Conservation (phyloP, 345 rosid species). For the Physaria fendleri region DNA sequence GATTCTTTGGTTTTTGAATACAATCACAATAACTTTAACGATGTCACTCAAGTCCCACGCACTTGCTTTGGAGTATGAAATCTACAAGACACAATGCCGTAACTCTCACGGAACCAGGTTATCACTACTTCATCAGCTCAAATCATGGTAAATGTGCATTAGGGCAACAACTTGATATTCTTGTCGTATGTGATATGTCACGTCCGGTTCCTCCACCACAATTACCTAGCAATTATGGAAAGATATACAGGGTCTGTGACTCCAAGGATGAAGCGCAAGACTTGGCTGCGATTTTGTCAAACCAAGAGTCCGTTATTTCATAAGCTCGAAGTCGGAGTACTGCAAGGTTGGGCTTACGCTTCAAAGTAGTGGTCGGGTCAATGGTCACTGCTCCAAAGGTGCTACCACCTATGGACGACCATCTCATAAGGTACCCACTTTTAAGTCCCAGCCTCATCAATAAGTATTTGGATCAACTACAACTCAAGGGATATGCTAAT, state of each 20-base stretch:
- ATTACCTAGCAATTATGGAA: background rate
- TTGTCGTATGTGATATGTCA: background rate
- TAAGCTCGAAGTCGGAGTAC: background rate
- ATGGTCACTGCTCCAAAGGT: background rate
- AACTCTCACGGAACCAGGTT: background rate
- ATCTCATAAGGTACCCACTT: too few relatives aligned
- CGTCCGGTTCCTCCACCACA: background rate
- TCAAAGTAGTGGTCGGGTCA: background rate
- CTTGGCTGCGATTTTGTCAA: background rate
- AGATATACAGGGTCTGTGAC: too few relatives aligned
- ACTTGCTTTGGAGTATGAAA: too few relatives aligned
- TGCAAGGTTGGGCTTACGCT: background rate
- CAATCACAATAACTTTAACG: too few relatives aligned
- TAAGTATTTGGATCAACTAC: too few relatives aligned
- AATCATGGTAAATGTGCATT: background rate
- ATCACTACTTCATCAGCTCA: background rate
- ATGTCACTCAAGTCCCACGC: too few relatives aligned
- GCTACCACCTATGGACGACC: background rate
- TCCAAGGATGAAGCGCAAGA: background rate
- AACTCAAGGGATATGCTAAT: too few relatives aligned
- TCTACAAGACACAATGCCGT: background rate
- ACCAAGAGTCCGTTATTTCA: conserved; percentile 6
- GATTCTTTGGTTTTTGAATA: too few relatives aligned
- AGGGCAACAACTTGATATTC: background rate
- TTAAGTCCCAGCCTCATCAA: too few relatives aligned